phyloP scores from a whole-genome alignment of 495 filamentous ascomycete genomes.

The Penicillium flavigenum region DNA sequence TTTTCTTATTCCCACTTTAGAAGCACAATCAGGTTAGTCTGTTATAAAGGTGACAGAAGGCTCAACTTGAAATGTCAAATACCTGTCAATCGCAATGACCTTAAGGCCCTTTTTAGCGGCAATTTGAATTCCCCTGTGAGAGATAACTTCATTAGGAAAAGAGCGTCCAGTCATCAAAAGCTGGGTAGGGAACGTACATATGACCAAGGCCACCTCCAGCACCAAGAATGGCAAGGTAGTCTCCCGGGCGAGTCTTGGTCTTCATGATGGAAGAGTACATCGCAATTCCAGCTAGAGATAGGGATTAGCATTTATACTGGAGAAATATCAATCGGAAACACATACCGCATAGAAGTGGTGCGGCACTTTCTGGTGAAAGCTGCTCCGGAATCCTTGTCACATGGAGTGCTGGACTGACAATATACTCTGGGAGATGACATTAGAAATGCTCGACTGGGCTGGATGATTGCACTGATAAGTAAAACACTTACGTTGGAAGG shows the following conservation, averaged over 20 bases:
- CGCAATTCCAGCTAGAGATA: constrained; percentile 38
- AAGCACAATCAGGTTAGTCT: neutral
- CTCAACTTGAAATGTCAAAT: neutral
- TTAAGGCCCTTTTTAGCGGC: constrained; percentile 41
- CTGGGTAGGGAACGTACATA: constrained; percentile 29
- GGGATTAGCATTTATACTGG: constrained; percentile 1
- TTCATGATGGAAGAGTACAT: constrained; percentile 52
- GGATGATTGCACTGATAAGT: neutral
- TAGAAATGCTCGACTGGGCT: neutral
- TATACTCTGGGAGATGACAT: constrained; percentile 31
- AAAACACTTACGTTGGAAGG: constrained; percentile 41
- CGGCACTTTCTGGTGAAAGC: constrained; percentile 36
- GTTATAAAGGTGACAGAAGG: neutral
- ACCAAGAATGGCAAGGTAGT: constrained; percentile 44
- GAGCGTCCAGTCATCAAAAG: neutral
- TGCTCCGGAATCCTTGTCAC: constrained; percentile 39
- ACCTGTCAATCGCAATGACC: constrained; percentile 49
- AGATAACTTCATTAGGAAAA: neutral
- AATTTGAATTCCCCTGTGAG: constrained; percentile 43
- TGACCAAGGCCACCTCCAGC: constrained; percentile 48
- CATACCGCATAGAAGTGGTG: constrained; percentile 45
- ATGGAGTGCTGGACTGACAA: constrained; percentile 43
- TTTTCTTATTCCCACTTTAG: constrained; percentile 40
- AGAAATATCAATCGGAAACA: neutral
- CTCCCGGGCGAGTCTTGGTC: constrained; percentile 39